Base-by-base conservation (phyloP, 495 filamentous ascomycete genomes). In the Physcia stellaris region DNA sequence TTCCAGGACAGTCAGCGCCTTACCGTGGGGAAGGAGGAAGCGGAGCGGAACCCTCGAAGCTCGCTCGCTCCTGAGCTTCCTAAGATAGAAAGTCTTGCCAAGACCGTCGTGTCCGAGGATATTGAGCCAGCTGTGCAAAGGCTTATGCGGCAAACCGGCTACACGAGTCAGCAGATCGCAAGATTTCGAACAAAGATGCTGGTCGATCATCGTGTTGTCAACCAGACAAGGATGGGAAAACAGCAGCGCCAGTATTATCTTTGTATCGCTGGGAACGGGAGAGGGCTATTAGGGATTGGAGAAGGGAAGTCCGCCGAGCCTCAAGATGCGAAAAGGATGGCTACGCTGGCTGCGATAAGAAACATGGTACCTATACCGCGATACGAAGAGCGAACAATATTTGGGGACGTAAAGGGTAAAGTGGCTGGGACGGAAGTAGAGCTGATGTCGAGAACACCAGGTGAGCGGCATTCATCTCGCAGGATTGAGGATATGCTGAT, bases 181-280 rank as follows among this genome's bases (percentile, higher is more conserved):
- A 29, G 46, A 1, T 57, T 83, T 35, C 59, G 63, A 18, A 56
- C 64, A 17, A 90, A 85, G 65, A 59, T 61, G 10, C 51, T 98
- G 19, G 81, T 93, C 16, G 38, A 41, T 2, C 80, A 86, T 50
- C 54, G 54, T 1, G 92, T 99, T 32, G 63, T 70, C 43, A 99
- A 99, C 60, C 86, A 94, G 70, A 96, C 92, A 21, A 82, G 86
- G 64, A 73, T 99, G 59, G 90, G 90, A 48, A 99, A 95, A 71
- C 75, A 96, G 38, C 60, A 60, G 36, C 77, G 73, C 51, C 42
- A 67, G 7, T 90, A 86, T 54, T 58, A 65, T 43, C 59, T 94
- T 29, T 70, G 73, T 4, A 69, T 94, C 33, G 86, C 85, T 4
- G 90, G 90, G 32, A 92, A 95, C 54, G 65, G 68, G 24, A 70